Conservation (phyloP, 345 rosid genomes). For the Acer yangbiense region DNA sequence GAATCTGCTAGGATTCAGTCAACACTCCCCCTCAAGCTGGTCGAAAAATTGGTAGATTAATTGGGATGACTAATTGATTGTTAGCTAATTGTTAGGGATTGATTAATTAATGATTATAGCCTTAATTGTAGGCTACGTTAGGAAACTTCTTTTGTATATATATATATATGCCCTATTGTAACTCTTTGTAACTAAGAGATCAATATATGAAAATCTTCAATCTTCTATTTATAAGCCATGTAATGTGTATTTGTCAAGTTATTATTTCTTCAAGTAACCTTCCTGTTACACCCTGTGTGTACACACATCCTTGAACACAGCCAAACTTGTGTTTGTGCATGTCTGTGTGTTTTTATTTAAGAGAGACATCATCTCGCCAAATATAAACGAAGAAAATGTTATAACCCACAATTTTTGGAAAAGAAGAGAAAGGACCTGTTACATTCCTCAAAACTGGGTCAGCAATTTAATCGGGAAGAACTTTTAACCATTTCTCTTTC, state of each 20-base stretch:
- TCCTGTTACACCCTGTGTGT: not conserved
- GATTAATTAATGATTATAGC: too few species aligned
- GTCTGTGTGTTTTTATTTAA: not conserved
- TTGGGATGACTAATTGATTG: too few species aligned
- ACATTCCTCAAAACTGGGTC: not conserved
- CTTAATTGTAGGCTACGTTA: too few species aligned
- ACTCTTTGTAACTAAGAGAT: too few species aligned
- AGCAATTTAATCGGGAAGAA: not conserved
- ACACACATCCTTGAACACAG: not conserved
- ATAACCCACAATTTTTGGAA: not conserved
- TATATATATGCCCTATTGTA: too few species aligned
- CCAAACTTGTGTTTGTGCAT: not conserved
- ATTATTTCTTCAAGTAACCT: not conserved
- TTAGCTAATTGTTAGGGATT: too few species aligned
- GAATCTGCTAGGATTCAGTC: too few species aligned
- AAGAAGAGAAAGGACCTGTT: not conserved
- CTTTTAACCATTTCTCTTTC: not conserved
- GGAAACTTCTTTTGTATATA: too few species aligned
- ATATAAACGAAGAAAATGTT: not conserved
- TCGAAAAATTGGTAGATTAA: too few species aligned
- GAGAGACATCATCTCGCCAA: not conserved
- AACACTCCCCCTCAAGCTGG: too few species aligned
- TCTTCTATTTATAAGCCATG: not conserved
- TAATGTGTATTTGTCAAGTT: not conserved
- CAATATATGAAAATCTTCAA: too few species aligned